These are phyloP conservation scores for Trametes sp. DNA, from an alignment of 1,284 basidiomycete species.

Conservation along the genomic window DNA sequence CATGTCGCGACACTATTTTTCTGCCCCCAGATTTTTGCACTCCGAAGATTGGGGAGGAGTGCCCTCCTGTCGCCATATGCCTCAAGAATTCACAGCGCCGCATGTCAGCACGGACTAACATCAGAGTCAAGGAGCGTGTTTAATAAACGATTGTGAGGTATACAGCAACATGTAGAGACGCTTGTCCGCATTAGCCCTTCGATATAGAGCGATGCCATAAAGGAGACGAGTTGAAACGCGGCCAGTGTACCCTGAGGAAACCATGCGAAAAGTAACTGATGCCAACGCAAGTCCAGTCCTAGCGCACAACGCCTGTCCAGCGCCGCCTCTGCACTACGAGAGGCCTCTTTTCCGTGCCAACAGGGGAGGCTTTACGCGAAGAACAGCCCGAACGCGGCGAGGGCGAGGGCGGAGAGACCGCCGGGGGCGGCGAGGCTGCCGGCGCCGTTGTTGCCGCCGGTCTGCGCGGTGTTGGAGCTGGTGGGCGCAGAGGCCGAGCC, in stretches of 20 bases:
- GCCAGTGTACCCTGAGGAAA: not conserved
- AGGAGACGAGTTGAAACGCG: not conserved
- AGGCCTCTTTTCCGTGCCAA: not conserved
- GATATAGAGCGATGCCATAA: constrained; percentile 8
- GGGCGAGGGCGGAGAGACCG: constrained; percentile 36
- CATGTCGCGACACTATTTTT: too few relatives aligned
- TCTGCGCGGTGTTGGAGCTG: constrained; percentile 20
- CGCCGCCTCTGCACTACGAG: not conserved
- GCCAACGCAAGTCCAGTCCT: not conserved
- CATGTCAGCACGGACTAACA: not conserved
- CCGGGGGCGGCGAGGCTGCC: constrained; percentile 33
- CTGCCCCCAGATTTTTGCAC: too few relatives aligned
- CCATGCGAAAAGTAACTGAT: constrained; percentile 5
- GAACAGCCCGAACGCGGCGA: constrained; percentile 39
- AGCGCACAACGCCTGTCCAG: not conserved
- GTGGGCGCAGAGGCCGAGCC: constrained; percentile 29
- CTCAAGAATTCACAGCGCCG: not conserved
- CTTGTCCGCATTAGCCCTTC: constrained; percentile 14
- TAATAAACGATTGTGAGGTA: constrained; percentile 31
- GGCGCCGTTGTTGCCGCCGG: constrained; percentile 30
- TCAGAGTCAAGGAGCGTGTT: constrained; percentile 23
- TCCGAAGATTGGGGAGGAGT: too few relatives aligned
- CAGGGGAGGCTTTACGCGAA: constrained; percentile 29
- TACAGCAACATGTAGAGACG: constrained; percentile 19
- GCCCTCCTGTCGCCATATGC: not conserved